Conservation (phyloP, 164 flowering plant species). For the Euptelea pleiosperma region DNA sequence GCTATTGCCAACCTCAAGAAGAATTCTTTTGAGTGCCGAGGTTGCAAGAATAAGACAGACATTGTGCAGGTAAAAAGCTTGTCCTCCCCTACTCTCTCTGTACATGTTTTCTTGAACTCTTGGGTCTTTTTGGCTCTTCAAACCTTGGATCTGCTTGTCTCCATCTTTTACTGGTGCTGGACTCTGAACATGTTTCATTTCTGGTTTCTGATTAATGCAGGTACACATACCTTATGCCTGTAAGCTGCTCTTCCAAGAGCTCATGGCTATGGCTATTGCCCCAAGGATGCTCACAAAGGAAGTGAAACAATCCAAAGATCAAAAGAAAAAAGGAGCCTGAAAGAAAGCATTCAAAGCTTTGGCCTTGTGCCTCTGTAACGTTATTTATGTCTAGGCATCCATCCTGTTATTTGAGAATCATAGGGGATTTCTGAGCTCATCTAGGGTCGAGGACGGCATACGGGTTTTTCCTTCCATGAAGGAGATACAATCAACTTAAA, state of each 20-base stretch:
- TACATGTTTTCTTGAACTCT: not conserved
- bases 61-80: conserved; percentile 72
- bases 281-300: conserved; percentile 92
- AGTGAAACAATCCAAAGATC: conserved; percentile 43
- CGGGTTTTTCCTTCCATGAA: too few species aligned
- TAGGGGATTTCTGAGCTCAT: too few species aligned
- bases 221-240: conserved; percentile 94
- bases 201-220: conserved; percentile 31
- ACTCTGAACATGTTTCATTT: not conserved
- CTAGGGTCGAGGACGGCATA: too few species aligned
- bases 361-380: too few species aligned
- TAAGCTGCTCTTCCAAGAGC: conserved; percentile 93
- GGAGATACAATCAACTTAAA: too few species aligned
- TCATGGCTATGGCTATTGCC: conserved; percentile 97
- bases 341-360: too few species aligned
- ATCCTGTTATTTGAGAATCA: too few species aligned
- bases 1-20: conserved; percentile 96
- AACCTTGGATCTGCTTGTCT: not conserved
- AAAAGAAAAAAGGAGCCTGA: conserved; percentile 59
- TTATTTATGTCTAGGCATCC: too few species aligned
- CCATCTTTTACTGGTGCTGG: not conserved
- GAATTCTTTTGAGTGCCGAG: conserved; percentile 88
- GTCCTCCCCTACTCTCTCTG: not conserved
- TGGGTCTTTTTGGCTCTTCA: not conserved
- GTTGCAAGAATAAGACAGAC: conserved; percentile 93